Percentiles rank a stretch among this genome's conserved stretches.
phyloP scores from a whole-genome alignment of 768 basidiomycete genomes.

The Hygrophorus pudorinus region DNA sequence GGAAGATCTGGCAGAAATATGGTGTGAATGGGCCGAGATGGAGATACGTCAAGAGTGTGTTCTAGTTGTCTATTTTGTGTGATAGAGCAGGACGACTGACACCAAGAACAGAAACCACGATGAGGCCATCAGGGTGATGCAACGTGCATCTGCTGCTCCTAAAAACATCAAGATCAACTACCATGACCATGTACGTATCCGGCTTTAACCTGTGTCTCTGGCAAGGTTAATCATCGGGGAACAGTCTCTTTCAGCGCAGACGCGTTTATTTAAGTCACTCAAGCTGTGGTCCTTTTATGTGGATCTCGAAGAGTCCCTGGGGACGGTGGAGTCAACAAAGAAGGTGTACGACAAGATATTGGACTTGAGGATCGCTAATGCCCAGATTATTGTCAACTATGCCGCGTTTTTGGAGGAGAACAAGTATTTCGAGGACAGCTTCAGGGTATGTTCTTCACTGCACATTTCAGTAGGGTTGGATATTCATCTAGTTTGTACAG shows the following conservation, averaged over 20 bases:
- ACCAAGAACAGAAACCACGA: conserved; percentile 78
- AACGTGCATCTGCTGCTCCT: conserved; percentile 85
- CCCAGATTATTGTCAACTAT: conserved; percentile 95
- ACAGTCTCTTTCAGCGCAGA: conserved; percentile 77
- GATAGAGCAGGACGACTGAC: conserved; percentile 5
- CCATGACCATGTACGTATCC: conserved; percentile 75
- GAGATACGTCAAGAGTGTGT: conserved; percentile 91
- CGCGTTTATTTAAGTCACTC: conserved; percentile 90
- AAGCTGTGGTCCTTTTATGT: conserved; percentile 99
- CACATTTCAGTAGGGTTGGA: neutral
- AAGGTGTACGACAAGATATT: conserved; percentile 93
- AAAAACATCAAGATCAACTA: conserved; percentile 87
- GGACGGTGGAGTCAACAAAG: conserved; percentile 86
- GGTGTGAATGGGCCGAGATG: conserved; percentile 99
- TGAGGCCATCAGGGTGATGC: conserved; percentile 92
- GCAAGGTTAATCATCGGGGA: conserved; percentile 1
- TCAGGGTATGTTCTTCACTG: conserved; percentile 69
- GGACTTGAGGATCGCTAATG: conserved; percentile 94
- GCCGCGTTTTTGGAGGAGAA: conserved; percentile 96
- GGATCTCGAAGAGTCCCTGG: conserved; percentile 95
- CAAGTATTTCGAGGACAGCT: conserved; percentile 96
- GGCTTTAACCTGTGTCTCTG: neutral
- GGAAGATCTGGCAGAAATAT: conserved; percentile 94
- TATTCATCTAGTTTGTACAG: conserved; percentile 24
- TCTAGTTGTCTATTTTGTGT: conserved; percentile 6